A percentile compares a stretch with the other conserved stretches of the same genome.
Evolutionary conservation across 305 asterid genomes (phyloP).

Genomic region (Fraxinus platypoda): DNA sequence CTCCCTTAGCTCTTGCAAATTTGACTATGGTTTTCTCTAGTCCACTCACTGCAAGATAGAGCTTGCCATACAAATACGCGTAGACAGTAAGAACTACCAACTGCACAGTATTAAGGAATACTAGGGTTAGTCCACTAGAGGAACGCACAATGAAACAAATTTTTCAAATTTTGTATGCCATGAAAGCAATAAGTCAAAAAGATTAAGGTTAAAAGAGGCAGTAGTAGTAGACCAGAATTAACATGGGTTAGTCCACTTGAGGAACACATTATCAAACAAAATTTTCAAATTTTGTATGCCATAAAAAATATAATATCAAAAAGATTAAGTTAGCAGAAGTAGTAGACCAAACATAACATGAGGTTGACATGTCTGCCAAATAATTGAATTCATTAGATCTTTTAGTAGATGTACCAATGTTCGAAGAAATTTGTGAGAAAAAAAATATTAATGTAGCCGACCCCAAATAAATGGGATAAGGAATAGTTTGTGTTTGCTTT

Average conservation of each 20-base stretch:
- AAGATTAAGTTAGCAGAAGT: background rate
- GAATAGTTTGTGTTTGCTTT: background rate
- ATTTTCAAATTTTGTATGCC: background rate
- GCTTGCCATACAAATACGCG: slow-evolving; percentile 78
- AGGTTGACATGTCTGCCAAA: background rate
- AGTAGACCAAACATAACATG: background rate
- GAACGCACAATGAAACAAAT: background rate
- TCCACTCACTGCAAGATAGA: slow-evolving; percentile 89
- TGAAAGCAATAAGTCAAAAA: background rate
- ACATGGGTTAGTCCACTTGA: slow-evolving; percentile 4
- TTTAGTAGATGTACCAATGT: background rate
- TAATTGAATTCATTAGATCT: background rate
- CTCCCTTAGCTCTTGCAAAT: slow-evolving; percentile 68
- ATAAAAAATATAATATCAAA: background rate
- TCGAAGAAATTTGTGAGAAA: background rate
- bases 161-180: background rate
- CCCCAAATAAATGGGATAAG: background rate
- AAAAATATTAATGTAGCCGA: background rate
- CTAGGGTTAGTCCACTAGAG: slow-evolving; percentile 9
- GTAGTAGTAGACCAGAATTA: background rate
- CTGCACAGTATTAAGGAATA: slow-evolving; percentile 46
- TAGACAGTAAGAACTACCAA: slow-evolving; percentile 89
- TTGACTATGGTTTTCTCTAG: slow-evolving; percentile 69
- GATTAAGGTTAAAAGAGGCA: background rate
- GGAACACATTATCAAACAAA: background rate